A percentile compares a stretch with the other conserved stretches of the same genome.
These are phyloP conservation scores for Raddia distichophylla DNA, from an alignment of 176 grass and related monocot genomes.

Conservation along the genomic window DNA sequence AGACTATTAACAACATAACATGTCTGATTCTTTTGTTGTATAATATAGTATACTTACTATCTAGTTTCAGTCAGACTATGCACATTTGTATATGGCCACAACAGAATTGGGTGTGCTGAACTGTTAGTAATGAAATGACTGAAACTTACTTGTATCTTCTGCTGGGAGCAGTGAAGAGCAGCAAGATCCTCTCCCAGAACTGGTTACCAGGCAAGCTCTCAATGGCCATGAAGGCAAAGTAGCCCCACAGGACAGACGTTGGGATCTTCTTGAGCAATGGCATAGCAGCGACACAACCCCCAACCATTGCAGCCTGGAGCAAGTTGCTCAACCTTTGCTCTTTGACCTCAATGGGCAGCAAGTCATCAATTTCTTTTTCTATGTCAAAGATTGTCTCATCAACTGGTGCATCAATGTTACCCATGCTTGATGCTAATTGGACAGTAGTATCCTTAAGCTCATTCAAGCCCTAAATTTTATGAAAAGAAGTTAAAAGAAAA, in stretches of 20 bases:
- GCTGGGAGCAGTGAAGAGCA: slow-evolving; percentile 92
- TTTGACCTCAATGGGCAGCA: slow-evolving; percentile 93
- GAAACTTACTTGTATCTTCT: slow-evolving; percentile 93
- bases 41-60: slow-evolving; percentile 3
- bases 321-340: slow-evolving; percentile 94
- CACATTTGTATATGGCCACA: slow-evolving; percentile 3
- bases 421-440: slow-evolving; percentile 84
- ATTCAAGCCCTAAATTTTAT: slow-evolving; percentile 61
- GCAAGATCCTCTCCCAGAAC: slow-evolving; percentile 96
- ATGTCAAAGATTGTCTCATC: slow-evolving; percentile 88
- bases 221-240: slow-evolving; percentile 99
- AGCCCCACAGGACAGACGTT: slow-evolving; percentile 96
- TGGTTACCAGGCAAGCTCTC: slow-evolving; percentile 97
- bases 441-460: slow-evolving; percentile 91
- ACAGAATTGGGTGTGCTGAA: neutral
- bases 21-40: neutral
- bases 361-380: slow-evolving; percentile 95
- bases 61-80: neutral
- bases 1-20: neutral
- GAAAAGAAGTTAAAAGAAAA: neutral
- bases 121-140: neutral
- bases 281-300: slow-evolving; percentile 82
- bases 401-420: slow-evolving; percentile 86
- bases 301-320: slow-evolving; percentile 79
- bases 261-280: slow-evolving; percentile 93